These are phyloP conservation scores for Dipteronia sinensis DNA, from an alignment of 345 rosid genomes.

Conservation along the genomic window DNA sequence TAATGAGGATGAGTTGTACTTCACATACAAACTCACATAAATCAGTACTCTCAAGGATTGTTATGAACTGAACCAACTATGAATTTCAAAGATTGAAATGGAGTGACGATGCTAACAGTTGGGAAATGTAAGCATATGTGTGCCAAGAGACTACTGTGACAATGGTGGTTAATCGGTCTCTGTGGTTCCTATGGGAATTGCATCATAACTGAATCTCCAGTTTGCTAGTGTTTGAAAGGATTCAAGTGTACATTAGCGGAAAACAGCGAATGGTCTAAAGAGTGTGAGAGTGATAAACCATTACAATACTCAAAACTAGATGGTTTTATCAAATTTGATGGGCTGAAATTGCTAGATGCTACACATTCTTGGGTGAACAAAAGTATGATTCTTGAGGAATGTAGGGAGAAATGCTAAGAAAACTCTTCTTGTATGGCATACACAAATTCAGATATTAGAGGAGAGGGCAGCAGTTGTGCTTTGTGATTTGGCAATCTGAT, in stretches of 20 bases:
- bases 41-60: slow-evolving; percentile 11
- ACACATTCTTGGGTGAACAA: slow-evolving; percentile 17
- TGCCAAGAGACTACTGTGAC: slow-evolving; percentile 18
- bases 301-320: slow-evolving; percentile 34
- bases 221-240: slow-evolving; percentile 24
- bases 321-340: slow-evolving; percentile 29
- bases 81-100: background rate
- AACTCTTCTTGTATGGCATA: slow-evolving; percentile 6
- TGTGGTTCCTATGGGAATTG: slow-evolving; percentile 25
- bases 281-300: slow-evolving; percentile 36
- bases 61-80: slow-evolving; percentile 18
- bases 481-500: slow-evolving; percentile 36
- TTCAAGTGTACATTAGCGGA: slow-evolving; percentile 10
- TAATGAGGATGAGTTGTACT: slow-evolving; percentile 19
- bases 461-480: slow-evolving; percentile 39
- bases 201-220: background rate
- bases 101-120: background rate
- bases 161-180: background rate
- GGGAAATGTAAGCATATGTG: too few relatives aligned
- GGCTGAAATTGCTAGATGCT: slow-evolving; percentile 41
- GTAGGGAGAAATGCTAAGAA: slow-evolving; percentile 30
- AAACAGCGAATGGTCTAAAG: slow-evolving; percentile 15
- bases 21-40: background rate
- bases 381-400: slow-evolving; percentile 25
- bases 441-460: slow-evolving; percentile 21